phyloP scores from a whole-genome alignment of 2,329 filamentous ascomycete genomes.

The Trematosphaeria pertusa region DNA sequence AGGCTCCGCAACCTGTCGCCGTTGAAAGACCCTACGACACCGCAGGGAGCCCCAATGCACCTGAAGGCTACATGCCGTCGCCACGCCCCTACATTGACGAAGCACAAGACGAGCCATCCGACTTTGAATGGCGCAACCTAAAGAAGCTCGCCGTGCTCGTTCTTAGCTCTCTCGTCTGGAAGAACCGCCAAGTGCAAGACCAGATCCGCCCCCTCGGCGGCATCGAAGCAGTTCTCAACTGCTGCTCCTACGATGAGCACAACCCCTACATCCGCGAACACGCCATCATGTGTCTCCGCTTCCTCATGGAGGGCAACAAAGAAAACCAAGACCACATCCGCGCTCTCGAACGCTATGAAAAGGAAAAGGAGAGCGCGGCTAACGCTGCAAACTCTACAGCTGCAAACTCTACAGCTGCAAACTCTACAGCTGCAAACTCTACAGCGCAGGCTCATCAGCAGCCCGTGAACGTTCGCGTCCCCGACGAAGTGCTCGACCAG shows the following conservation, averaged over 20 bases:
- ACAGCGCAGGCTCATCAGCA: conserved; percentile 13
- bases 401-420: too few relatives aligned
- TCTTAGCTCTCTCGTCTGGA: conserved; percentile 86
- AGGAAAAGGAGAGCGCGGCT: conserved; percentile 19
- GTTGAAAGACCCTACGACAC: conserved; percentile 72
- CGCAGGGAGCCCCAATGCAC: conserved; percentile 49
- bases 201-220: conserved; percentile 87
- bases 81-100: conserved; percentile 56
- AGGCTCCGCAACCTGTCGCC: conserved; percentile 45
- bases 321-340: conserved; percentile 76
- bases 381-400: conserved; percentile 18
- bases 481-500: conserved; percentile 56
- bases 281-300: conserved; percentile 60
- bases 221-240: conserved; percentile 85
- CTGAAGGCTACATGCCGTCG: conserved; percentile 53
- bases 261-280: conserved; percentile 94
- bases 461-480: conserved; percentile 46
- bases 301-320: conserved; percentile 73
- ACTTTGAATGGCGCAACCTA: conserved; percentile 79
- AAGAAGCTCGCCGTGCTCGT: conserved; percentile 94
- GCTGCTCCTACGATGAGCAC: conserved; percentile 88
- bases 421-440: too few relatives aligned
- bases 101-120: conserved; percentile 64
- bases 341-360: conserved; percentile 57
- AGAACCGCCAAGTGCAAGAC: conserved; percentile 81